A percentile compares a stretch with the other conserved stretches of the same genome.
Evolutionary conservation across 2,329 filamentous ascomycete species (phyloP).

Genomic region (Penicillium sp.): DNA sequence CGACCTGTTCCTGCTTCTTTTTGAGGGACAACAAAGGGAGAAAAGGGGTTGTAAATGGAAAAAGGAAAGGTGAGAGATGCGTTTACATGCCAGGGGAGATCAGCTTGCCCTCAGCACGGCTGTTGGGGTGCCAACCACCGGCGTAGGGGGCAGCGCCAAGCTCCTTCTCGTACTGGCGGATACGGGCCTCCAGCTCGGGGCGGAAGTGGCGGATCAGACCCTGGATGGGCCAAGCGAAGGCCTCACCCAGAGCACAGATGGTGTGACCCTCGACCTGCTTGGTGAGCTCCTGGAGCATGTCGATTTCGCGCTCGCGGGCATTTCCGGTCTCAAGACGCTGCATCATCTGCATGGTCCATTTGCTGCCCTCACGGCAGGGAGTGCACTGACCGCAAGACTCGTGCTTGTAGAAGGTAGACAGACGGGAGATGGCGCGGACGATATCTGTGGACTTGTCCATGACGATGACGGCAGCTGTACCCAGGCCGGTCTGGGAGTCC

Average conservation of each 20-base stretch:
- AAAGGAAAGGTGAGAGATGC: background rate
- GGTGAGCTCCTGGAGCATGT: constrained; percentile 98
- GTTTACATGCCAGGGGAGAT: constrained; percentile 88
- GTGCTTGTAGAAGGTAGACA: constrained; percentile 97
- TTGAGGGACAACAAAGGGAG: constrained; percentile 16
- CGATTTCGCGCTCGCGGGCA: constrained; percentile 87
- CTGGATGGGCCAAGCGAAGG: constrained; percentile 97
- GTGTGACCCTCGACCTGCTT: constrained; percentile 99
- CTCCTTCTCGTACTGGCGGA: constrained; percentile 74
- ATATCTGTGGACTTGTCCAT: constrained; percentile 99
- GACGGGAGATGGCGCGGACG: constrained; percentile 85
- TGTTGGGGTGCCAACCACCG: constrained; percentile 81
- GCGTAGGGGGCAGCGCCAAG: constrained; percentile 73
- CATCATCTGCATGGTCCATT: constrained; percentile 99
- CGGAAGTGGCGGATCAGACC: constrained; percentile 98
- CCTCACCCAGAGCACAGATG: constrained; percentile 95
- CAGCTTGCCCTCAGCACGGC: constrained; percentile 74
- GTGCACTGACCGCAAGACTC: constrained; percentile 98
- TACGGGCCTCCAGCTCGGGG: constrained; percentile 88
- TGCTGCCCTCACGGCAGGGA: constrained; percentile 97
- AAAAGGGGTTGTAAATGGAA: constrained; percentile 7
- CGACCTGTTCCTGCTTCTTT: constrained; percentile 22
- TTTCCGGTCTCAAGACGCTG: constrained; percentile 88
- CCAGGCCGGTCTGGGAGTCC: constrained; percentile 94
- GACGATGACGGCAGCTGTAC: constrained; percentile 95